Conservation (phyloP, 148 eudicot species). For the Chenopodium berlandieri region DNA sequence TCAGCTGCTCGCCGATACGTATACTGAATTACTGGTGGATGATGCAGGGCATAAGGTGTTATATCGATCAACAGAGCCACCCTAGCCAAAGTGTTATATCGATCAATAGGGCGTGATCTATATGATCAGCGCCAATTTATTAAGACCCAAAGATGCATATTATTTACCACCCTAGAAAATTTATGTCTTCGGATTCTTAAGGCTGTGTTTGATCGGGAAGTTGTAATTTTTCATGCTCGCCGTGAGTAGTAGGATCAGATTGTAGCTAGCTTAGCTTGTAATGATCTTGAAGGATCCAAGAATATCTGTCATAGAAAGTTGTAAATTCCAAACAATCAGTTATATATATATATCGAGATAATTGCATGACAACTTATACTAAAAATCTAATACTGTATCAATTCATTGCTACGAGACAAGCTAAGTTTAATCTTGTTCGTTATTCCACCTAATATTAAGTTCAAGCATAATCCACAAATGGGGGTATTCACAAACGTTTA, state of each 20-base stretch:
- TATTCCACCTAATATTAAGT: too few species aligned
- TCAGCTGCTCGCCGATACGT: not conserved
- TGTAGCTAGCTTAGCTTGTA: not conserved
- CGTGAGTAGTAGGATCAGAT: not conserved
- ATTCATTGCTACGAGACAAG: too few species aligned
- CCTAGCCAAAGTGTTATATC: too few species aligned
- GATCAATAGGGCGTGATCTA: not conserved
- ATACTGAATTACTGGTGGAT: not conserved
- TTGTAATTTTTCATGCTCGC: not conserved
- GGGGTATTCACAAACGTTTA: too few species aligned
- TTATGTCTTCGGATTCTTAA: not conserved
- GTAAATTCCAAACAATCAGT: not conserved
- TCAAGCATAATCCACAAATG: too few species aligned
- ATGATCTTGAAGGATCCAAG: conserved; percentile 1
- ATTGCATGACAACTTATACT: too few species aligned
- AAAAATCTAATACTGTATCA: too few species aligned
- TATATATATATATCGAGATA: too few species aligned
- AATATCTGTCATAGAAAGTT: not conserved
- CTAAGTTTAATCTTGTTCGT: too few species aligned
- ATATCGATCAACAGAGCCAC: not conserved
- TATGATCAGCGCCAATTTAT: not conserved
- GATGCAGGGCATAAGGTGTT: not conserved
- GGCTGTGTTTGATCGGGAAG: not conserved
- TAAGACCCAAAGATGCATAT: conserved; percentile 1
- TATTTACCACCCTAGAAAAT: not conserved